These are phyloP conservation scores for Oidium heveae DNA, from an alignment of 2,329 filamentous ascomycete species.

Conservation along the genomic window DNA sequence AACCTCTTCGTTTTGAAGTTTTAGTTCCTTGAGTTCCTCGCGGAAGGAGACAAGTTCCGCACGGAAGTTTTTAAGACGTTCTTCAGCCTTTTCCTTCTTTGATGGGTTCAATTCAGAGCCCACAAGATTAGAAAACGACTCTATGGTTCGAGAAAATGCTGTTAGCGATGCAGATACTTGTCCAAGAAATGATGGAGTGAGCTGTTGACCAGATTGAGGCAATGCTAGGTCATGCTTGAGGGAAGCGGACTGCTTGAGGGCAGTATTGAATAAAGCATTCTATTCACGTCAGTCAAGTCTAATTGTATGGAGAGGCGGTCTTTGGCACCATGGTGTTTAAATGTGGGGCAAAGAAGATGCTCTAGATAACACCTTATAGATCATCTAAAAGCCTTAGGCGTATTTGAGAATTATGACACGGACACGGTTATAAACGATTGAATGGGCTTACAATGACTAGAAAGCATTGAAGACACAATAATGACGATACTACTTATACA, in stretches of 20 bases:
- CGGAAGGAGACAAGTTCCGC: constrained; percentile 60
- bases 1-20: constrained; percentile 51
- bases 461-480: too few species aligned
- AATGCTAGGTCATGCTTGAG: constrained; percentile 52
- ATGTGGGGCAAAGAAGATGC: too few species aligned
- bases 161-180: constrained; percentile 58
- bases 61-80: constrained; percentile 67
- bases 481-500: too few species aligned
- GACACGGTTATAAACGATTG: too few species aligned
- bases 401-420: too few species aligned
- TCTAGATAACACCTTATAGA: too few species aligned
- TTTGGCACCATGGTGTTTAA: too few species aligned
- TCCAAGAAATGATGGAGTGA: constrained; percentile 37
- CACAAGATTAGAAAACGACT: constrained; percentile 70
- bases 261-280: constrained; percentile 71
- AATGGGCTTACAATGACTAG: too few species aligned
- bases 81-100: constrained; percentile 76
- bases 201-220: constrained; percentile 32
- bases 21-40: constrained; percentile 50
- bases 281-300: constrained; percentile 13
- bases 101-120: constrained; percentile 72
- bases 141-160: constrained; percentile 65
- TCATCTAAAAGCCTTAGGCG: too few species aligned
- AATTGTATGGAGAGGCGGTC: too few species aligned
- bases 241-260: constrained; percentile 59